Evolutionary conservation across 2,329 filamentous ascomycete species (phyloP).

Genomic region (Exophiala sideris): DNA sequence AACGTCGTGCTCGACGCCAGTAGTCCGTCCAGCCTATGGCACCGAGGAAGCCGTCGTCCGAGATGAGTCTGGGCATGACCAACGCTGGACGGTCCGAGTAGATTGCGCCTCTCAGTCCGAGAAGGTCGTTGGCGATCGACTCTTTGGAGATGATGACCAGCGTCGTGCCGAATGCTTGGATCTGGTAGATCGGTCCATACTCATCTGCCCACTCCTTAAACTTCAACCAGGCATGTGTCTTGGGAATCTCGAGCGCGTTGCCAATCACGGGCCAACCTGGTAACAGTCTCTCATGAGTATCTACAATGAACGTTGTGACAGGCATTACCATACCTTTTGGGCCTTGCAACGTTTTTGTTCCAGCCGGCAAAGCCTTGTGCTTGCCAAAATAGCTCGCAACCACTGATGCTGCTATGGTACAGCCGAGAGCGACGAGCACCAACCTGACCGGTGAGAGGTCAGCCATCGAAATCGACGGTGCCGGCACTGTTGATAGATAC

Average conservation of each 20-base stretch:
- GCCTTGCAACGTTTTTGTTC: conserved; percentile 11
- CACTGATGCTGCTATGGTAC: background rate
- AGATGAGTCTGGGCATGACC: conserved; percentile 12
- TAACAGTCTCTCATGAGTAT: background rate
- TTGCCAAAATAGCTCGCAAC: background rate
- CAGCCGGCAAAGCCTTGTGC: background rate
- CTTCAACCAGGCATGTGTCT: conserved; percentile 36
- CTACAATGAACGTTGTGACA: background rate
- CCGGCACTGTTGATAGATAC: too few relatives aligned
- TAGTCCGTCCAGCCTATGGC: conserved; percentile 11
- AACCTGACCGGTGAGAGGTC: too few relatives aligned
- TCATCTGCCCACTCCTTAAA: conserved; percentile 39
- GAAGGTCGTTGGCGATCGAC: conserved; percentile 42
- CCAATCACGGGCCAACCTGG: conserved; percentile 11
- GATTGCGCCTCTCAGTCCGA: conserved; percentile 38
- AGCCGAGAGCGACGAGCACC: background rate
- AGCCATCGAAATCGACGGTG: too few relatives aligned
- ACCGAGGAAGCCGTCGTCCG: conserved; percentile 14
- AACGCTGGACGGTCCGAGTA: conserved; percentile 36
- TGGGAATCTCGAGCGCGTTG: conserved; percentile 14
- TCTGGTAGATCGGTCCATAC: conserved; percentile 42
- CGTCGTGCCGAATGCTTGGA: conserved; percentile 42
- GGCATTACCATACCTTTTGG: conserved; percentile 7
- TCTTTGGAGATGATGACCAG: conserved; percentile 39
- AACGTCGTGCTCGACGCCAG: conserved; percentile 12